These are phyloP conservation scores for Ustilago cynodontis DNA, from an alignment of 1,284 basidiomycete species.

Conservation along the genomic window DNA sequence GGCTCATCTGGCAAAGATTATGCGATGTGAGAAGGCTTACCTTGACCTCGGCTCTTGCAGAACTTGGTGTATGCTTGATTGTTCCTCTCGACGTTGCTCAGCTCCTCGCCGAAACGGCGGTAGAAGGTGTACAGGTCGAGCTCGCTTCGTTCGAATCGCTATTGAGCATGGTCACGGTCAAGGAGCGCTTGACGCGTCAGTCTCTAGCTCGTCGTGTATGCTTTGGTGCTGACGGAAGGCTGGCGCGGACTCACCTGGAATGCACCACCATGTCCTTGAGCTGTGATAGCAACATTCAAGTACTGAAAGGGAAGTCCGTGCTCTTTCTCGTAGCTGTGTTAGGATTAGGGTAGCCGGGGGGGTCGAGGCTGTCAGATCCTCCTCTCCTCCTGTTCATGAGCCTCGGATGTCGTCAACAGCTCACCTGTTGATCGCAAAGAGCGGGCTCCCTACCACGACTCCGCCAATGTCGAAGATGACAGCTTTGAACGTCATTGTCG, in stretches of 20 bases:
- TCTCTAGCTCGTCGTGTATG: too few species aligned
- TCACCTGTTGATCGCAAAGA: constrained; percentile 64
- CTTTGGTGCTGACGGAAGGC: too few species aligned
- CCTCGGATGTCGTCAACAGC: background rate
- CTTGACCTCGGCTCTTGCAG: constrained; percentile 54
- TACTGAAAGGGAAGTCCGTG: constrained; percentile 67
- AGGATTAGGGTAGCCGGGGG: background rate
- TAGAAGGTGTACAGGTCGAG: constrained; percentile 68
- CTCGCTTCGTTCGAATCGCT: constrained; percentile 67
- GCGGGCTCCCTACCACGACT: constrained; percentile 68
- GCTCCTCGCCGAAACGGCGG: constrained; percentile 60
- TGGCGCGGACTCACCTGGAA: constrained; percentile 60
- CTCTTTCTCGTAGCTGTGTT: constrained; percentile 54
- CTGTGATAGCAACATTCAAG: constrained; percentile 70
- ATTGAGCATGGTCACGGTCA: background rate
- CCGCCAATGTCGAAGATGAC: constrained; percentile 70
- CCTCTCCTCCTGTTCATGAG: background rate
- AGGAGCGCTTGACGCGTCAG: background rate
- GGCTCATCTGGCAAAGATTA: too few species aligned
- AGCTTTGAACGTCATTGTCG: constrained; percentile 33
- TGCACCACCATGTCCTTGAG: constrained; percentile 63
- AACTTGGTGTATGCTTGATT: constrained; percentile 62
- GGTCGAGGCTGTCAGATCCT: background rate
- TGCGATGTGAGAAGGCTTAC: too few species aligned
- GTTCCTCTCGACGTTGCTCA: constrained; percentile 58